Evolutionary conservation across 805 yeast species (phyloP).

Genomic region (Candida maesae): DNA sequence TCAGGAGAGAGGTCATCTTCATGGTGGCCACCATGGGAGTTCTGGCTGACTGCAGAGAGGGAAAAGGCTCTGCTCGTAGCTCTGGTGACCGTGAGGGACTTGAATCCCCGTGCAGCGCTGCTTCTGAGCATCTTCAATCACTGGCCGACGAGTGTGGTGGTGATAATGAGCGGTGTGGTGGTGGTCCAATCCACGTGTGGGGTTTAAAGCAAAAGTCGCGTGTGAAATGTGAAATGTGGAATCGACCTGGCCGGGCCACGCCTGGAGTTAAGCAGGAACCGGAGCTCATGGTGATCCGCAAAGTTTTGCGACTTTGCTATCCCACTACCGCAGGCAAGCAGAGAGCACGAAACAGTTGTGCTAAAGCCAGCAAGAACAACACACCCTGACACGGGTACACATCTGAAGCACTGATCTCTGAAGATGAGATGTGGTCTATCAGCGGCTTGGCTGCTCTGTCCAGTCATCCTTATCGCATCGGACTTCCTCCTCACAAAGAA

Average conservation of each 20-base stretch:
- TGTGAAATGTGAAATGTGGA: not conserved
- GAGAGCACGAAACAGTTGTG: too few relatives aligned
- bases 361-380: too few relatives aligned
- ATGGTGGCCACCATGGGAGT: constrained; percentile 11
- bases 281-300: not conserved
- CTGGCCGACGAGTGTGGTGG: not conserved
- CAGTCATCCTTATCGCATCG: constrained; percentile 22
- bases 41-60: constrained; percentile 2
- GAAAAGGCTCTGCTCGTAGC: constrained; percentile 4
- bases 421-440: constrained; percentile 12
- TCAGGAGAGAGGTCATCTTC: constrained; percentile 15
- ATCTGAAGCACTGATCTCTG: too few relatives aligned
- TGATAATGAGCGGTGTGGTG: not conserved
- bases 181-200: constrained; percentile 1
- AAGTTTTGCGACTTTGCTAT: not conserved
- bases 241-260: not conserved
- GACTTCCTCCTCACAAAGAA: constrained; percentile 20
- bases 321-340: too few relatives aligned
- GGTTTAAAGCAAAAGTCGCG: not conserved
- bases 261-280: too few relatives aligned
- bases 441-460: constrained; percentile 22
- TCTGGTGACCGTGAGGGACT: not conserved
- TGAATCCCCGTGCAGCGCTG: not conserved
- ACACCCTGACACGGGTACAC: too few relatives aligned
- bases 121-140: not conserved